A percentile compares a stretch with the other conserved stretches of the same genome.
Evolutionary conservation across 176 grass and related monocot genomes (phyloP).

Genomic region (Phyllostachys edulis): DNA sequence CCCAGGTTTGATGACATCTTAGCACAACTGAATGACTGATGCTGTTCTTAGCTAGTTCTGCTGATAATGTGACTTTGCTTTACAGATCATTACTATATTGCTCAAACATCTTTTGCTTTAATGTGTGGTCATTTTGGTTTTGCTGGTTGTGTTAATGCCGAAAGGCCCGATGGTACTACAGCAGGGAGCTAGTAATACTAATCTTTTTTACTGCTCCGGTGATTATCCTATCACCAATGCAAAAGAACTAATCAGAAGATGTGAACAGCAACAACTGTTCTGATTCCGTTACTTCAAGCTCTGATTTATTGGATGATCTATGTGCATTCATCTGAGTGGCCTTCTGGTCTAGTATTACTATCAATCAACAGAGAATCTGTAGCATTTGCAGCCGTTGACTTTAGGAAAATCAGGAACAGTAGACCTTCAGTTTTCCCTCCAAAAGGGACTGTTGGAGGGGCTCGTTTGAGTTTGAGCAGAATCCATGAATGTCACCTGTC

Average conservation of each 20-base stretch:
- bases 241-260: neutral
- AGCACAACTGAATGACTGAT: neutral
- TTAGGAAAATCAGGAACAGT: neutral
- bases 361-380: neutral
- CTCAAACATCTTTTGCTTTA: neutral
- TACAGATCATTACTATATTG: neutral
- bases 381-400: neutral
- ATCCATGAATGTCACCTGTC: neutral
- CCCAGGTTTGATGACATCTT: neutral
- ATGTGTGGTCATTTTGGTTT: neutral
- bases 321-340: neutral
- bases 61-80: conserved; percentile 19
- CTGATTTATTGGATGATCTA: too few relatives aligned
- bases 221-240: neutral
- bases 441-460: too few relatives aligned
- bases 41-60: conserved; percentile 4
- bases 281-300: neutral
- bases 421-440: neutral
- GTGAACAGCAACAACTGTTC: neutral
- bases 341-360: neutral
- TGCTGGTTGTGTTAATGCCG: neutral
- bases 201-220: neutral
- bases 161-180: neutral
- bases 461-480: neutral
- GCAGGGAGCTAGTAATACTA: neutral